Percentiles rank a stretch among this genome's conserved stretches.
These are phyloP conservation scores for Alnus glutinosa DNA, from an alignment of 306 rosid genomes.

Conservation along the genomic window DNA sequence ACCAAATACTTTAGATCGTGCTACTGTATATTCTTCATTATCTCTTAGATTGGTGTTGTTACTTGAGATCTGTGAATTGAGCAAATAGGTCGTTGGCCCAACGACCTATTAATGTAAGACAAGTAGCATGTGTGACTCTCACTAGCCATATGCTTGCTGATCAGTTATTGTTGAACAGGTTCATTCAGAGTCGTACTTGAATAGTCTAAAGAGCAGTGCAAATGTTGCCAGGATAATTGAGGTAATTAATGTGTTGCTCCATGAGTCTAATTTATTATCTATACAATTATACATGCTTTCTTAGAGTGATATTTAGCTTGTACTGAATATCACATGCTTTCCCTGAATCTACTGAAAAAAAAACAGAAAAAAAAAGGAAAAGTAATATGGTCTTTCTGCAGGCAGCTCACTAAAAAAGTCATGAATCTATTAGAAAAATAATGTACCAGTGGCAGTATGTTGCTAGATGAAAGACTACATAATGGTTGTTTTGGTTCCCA, in stretches of 20 bases:
- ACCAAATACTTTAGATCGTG: not conserved
- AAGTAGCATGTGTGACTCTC: slow-evolving; percentile 11
- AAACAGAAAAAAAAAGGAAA: not conserved
- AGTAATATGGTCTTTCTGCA: not conserved
- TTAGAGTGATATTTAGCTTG: not conserved
- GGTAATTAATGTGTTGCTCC: slow-evolving; percentile 52
- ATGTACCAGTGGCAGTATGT: not conserved
- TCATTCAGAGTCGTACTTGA: slow-evolving; percentile 80
- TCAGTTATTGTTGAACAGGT: slow-evolving; percentile 48
- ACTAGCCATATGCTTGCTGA: slow-evolving; percentile 22
- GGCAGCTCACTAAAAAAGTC: not conserved
- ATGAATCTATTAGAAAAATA: not conserved
- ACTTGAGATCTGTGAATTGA: not conserved
- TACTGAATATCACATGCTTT: not conserved
- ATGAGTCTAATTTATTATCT: not conserved
- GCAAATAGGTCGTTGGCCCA: not conserved
- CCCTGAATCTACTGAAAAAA: not conserved
- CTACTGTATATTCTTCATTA: slow-evolving; percentile 6
- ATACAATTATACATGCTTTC: not conserved
- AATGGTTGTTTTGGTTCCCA: not conserved
- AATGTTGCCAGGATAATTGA: slow-evolving; percentile 78
- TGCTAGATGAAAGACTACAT: slow-evolving; percentile 4
- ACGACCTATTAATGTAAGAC: slow-evolving; percentile 18
- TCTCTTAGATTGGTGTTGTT: slow-evolving; percentile 11
- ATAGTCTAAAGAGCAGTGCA: slow-evolving; percentile 64